phyloP scores from a whole-genome alignment of 495 filamentous ascomycete species.

The Penicillium robsamsonii region DNA sequence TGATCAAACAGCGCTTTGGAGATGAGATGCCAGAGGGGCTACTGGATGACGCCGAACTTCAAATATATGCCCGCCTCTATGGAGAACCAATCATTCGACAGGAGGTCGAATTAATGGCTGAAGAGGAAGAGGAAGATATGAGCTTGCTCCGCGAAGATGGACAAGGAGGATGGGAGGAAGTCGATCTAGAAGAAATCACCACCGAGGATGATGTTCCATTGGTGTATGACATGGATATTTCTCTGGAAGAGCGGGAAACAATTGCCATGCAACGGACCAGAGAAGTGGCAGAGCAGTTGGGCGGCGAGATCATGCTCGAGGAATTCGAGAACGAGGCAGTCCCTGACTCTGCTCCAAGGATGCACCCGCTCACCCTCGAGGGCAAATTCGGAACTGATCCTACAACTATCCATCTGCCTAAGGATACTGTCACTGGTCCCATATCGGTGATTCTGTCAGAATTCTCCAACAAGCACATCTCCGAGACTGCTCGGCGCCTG shows the following conservation, averaged over 20 bases:
- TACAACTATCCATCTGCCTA: slow-evolving; percentile 67
- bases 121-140: slow-evolving; percentile 32
- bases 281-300: slow-evolving; percentile 47
- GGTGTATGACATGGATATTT: slow-evolving; percentile 45
- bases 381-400: slow-evolving; percentile 67
- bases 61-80: slow-evolving; percentile 77
- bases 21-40: slow-evolving; percentile 73
- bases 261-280: slow-evolving; percentile 39
- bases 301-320: slow-evolving; percentile 47
- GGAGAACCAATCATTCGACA: slow-evolving; percentile 56
- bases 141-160: slow-evolving; percentile 56
- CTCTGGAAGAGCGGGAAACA: slow-evolving; percentile 29
- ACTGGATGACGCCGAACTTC: slow-evolving; percentile 66
- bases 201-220: slow-evolving; percentile 30
- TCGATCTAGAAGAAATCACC: slow-evolving; percentile 44
- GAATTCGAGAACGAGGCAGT: slow-evolving; percentile 52
- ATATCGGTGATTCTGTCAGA: slow-evolving; percentile 63
- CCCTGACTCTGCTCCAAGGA: slow-evolving; percentile 38
- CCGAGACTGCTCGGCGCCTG: slow-evolving; percentile 59
- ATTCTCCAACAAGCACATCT: slow-evolving; percentile 69
- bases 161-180: slow-evolving; percentile 59
- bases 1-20: slow-evolving; percentile 71
- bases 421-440: slow-evolving; percentile 61
- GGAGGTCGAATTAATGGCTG: slow-evolving; percentile 37
- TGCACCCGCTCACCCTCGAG: slow-evolving; percentile 64